Evolutionary conservation across 805 yeast genomes (phyloP).

Genomic region (Ogataea paraovalis): DNA sequence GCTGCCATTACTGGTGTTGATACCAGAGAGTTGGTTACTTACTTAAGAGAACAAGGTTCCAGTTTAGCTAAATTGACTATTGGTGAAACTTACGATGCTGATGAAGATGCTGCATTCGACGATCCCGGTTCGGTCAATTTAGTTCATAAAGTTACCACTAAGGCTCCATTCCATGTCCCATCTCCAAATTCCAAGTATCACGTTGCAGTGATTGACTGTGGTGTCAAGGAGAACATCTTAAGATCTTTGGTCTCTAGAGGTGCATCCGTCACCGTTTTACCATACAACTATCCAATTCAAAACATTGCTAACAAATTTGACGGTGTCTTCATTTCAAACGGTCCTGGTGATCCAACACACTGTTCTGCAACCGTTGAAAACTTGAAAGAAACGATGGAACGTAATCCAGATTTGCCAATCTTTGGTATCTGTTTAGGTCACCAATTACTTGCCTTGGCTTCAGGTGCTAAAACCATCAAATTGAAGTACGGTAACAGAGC

Average conservation of each 20-base stretch:
- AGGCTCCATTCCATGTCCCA: conserved; percentile 86
- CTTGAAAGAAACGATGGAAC: conserved; percentile 65
- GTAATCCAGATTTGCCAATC: conserved; percentile 69
- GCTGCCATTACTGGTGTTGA: conserved; percentile 97
- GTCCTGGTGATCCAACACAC: conserved; percentile 97
- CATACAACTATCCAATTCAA: conserved; percentile 91
- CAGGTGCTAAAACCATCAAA: conserved; percentile 90
- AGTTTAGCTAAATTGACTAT: conserved; percentile 85
- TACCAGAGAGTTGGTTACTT: conserved; percentile 90
- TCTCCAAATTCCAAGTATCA: conserved; percentile 62
- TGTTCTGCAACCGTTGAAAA: conserved; percentile 74
- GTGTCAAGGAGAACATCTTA: conserved; percentile 95
- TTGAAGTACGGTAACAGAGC: conserved; percentile 98
- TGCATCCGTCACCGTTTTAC: conserved; percentile 94
- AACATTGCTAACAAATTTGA: conserved; percentile 89
- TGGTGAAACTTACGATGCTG: conserved; percentile 89
- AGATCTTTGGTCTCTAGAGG: conserved; percentile 94
- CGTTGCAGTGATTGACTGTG: conserved; percentile 94
- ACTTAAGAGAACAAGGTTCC: conserved; percentile 94
- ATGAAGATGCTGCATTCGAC: conserved; percentile 82
- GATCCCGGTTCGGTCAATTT: conserved; percentile 89
- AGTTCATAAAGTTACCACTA: conserved; percentile 92
- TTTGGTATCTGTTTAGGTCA: conserved; percentile 98
- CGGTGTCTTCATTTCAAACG: conserved; percentile 91
- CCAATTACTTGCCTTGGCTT: conserved; percentile 90